Percentiles rank a stretch among this genome's conserved stretches.
Conservation (phyloP, 2,329 filamentous ascomycete species). For the Pseudogymnoascus sp. region DNA sequence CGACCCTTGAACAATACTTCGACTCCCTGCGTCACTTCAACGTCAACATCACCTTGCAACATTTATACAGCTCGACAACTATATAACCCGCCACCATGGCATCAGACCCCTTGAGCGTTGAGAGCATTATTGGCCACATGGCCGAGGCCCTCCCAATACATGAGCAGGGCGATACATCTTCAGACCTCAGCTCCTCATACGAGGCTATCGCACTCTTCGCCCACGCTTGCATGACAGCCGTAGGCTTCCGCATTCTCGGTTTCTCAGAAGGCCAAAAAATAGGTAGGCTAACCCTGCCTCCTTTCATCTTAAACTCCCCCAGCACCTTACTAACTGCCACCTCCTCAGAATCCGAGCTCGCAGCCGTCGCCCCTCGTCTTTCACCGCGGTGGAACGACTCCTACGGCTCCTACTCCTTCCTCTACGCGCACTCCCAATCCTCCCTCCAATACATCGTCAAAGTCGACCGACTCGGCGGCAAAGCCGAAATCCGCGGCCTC, state of each 20-base stretch:
- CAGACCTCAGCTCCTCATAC: slow-evolving; percentile 59
- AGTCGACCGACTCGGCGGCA: slow-evolving; percentile 70
- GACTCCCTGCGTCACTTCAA: neutral
- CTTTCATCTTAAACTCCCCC: slow-evolving; percentile 12
- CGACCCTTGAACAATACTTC: neutral
- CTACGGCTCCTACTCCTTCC: slow-evolving; percentile 65
- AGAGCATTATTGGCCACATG: slow-evolving; percentile 46
- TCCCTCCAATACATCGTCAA: slow-evolving; percentile 78
- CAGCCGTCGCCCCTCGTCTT: slow-evolving; percentile 51
- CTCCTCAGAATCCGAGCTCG: slow-evolving; percentile 45
- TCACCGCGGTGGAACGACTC: slow-evolving; percentile 73
- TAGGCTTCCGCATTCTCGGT: slow-evolving; percentile 73
- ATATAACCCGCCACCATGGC: slow-evolving; percentile 18
- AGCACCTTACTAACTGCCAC: slow-evolving; percentile 9
- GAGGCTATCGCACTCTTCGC: slow-evolving; percentile 78
- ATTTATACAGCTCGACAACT: neutral
- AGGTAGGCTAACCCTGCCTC: slow-evolving; percentile 36
- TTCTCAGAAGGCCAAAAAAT: slow-evolving; percentile 75
- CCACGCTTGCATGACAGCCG: slow-evolving; percentile 72
- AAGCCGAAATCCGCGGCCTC: slow-evolving; percentile 74
- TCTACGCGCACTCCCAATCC: slow-evolving; percentile 79
- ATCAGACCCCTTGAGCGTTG: slow-evolving; percentile 33
- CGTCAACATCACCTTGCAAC: neutral
- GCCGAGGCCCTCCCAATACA: slow-evolving; percentile 51
- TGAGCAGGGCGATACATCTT: slow-evolving; percentile 42